Conservation (phyloP, 129 eudicot genomes). For the Artemisia tridentata region DNA sequence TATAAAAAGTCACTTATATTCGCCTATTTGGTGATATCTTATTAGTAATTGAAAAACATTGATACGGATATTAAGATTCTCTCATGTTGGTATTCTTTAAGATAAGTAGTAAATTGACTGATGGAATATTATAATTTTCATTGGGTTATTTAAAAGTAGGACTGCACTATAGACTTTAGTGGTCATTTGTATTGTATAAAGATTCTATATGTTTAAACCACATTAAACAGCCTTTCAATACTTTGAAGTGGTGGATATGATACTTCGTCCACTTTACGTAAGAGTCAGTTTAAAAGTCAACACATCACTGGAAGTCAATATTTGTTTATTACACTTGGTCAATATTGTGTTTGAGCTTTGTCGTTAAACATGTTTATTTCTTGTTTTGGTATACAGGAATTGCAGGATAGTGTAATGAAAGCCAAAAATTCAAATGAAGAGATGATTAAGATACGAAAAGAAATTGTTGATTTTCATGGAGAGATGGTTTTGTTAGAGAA, state of each 20-base stretch:
- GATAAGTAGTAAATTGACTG: constrained; percentile 6
- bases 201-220: constrained; percentile 24
- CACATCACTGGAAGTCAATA: constrained; percentile 19
- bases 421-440: constrained; percentile 50
- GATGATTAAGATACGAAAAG: constrained; percentile 66
- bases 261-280: constrained; percentile 6
- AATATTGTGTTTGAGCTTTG: constrained; percentile 8
- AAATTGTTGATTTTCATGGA: constrained; percentile 90
- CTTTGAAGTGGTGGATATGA: constrained; percentile 32
- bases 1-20: background rate
- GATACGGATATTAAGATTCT: constrained; percentile 17
- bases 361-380: constrained; percentile 18
- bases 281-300: constrained; percentile 23
- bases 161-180: constrained; percentile 25
- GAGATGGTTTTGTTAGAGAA: constrained; percentile 94
- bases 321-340: background rate
- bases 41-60: constrained; percentile 1
- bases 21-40: background rate
- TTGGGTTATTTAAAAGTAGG: constrained; percentile 10
- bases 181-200: constrained; percentile 24
- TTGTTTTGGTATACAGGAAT: constrained; percentile 41
- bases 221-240: constrained; percentile 27
- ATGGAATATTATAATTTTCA: constrained; percentile 20
- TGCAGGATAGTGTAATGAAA: constrained; percentile 68
- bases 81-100: constrained; percentile 5